Evolutionary conservation across 805 yeast genomes (phyloP).

Genomic region (Sugiyamaella smithiae): DNA sequence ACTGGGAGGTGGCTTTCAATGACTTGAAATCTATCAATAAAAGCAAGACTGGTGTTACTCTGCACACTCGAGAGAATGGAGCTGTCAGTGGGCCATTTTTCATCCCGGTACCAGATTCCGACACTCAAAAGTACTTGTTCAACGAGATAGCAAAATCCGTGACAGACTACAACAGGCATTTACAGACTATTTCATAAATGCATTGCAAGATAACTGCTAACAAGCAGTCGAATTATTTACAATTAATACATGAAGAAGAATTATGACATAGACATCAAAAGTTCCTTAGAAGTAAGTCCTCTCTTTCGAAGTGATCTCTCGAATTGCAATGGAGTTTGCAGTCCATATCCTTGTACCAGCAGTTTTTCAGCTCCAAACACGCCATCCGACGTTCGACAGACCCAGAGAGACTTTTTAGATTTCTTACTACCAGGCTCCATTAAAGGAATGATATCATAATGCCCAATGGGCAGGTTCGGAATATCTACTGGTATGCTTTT

Average conservation of each 20-base stretch:
- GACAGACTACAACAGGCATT: conserved; percentile 56
- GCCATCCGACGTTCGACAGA: background rate
- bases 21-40: conserved; percentile 67
- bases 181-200: conserved; percentile 26
- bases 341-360: conserved; percentile 6
- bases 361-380: background rate
- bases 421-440: background rate
- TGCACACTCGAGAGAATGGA: conserved; percentile 46
- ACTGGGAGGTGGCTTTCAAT: conserved; percentile 70
- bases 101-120: conserved; percentile 71
- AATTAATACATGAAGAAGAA: background rate
- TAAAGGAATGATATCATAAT: background rate
- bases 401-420: background rate
- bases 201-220: background rate
- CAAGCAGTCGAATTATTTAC: background rate
- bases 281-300: background rate
- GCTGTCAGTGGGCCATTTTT: conserved; percentile 47
- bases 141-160: conserved; percentile 77
- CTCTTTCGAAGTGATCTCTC: conserved; percentile 10
- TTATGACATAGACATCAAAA: background rate
- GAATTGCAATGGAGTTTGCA: conserved; percentile 9
- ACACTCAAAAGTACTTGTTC: conserved; percentile 64
- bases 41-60: conserved; percentile 74
- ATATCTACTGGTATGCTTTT: background rate
- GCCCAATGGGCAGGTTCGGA: background rate